Percentiles rank a stretch among this genome's conserved stretches.
Evolutionary conservation across 371 early-diverging fungal genomes (phyloP).

Genomic region (Mortierella sp.): DNA sequence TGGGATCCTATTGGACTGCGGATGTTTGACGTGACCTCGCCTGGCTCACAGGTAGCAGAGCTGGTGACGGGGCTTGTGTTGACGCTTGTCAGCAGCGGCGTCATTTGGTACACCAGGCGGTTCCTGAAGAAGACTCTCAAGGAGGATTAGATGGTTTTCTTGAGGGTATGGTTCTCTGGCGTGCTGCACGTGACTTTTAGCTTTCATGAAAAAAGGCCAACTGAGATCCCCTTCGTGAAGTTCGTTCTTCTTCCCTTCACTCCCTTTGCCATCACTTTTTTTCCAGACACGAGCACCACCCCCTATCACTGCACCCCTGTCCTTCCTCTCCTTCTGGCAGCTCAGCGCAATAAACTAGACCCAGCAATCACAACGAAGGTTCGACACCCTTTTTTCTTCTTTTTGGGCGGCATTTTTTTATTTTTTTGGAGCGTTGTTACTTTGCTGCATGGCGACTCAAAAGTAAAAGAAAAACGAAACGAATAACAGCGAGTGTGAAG

Average conservation of each 20-base stretch:
- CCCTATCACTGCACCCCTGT: background rate
- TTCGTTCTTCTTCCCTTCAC: background rate
- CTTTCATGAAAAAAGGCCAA: constrained; percentile 25
- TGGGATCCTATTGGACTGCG: constrained; percentile 69
- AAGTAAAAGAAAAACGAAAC: background rate
- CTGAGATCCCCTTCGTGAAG: background rate
- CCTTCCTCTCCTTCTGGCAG: background rate
- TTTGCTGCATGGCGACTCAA: background rate
- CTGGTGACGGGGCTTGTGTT: constrained; percentile 72
- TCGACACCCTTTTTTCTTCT: background rate
- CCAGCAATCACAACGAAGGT: background rate
- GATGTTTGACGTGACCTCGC: constrained; percentile 69
- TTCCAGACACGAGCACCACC: background rate
- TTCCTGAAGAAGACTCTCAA: constrained; percentile 65
- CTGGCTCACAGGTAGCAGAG: constrained; percentile 69
- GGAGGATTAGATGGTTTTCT: constrained; percentile 32
- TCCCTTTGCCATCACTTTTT: background rate
- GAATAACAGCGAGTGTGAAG: background rate
- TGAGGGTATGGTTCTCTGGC: too few species aligned
- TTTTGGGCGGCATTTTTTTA: background rate
- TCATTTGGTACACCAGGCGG: constrained; percentile 56
- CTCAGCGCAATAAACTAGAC: background rate
- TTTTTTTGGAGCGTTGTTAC: background rate
- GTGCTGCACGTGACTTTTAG: constrained; percentile 49
- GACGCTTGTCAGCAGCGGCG: constrained; percentile 55